Conservation (phyloP, 345 rosid genomes). For the Syzygium grande region DNA sequence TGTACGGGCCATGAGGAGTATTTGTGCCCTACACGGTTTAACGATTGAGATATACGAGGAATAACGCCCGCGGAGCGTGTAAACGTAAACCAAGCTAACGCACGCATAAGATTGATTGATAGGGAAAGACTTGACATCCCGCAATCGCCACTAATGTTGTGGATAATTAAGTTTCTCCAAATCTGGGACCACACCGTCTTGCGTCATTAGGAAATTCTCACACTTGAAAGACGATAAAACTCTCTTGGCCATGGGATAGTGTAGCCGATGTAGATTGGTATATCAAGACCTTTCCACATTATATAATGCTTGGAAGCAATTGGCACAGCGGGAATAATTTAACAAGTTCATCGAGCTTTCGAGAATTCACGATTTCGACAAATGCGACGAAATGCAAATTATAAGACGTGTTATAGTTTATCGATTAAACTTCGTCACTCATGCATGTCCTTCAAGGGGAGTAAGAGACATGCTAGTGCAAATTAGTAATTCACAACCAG, state of each 20-base stretch:
- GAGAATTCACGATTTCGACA: neutral
- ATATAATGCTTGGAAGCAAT: neutral
- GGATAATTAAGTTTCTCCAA: neutral
- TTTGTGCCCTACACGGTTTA: neutral
- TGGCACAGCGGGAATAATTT: neutral
- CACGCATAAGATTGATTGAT: neutral
- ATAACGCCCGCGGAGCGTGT: neutral
- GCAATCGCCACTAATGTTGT: neutral
- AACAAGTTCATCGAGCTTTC: neutral
- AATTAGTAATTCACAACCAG: neutral
- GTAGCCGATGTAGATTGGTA: neutral
- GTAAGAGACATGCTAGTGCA: neutral
- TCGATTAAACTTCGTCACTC: neutral
- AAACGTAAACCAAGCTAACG: neutral
- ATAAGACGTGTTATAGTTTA: neutral
- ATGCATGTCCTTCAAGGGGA: fast-evolving
- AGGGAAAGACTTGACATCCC: neutral
- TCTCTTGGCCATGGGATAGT: neutral
- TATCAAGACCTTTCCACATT: neutral
- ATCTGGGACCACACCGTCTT: neutral
- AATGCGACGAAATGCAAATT: neutral
- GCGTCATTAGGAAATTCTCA: neutral
- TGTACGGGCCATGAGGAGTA: neutral
- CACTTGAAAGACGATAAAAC: neutral
- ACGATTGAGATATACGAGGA: neutral